Conservation (phyloP, 257 asterid species). For the Buddleja alternifolia region DNA sequence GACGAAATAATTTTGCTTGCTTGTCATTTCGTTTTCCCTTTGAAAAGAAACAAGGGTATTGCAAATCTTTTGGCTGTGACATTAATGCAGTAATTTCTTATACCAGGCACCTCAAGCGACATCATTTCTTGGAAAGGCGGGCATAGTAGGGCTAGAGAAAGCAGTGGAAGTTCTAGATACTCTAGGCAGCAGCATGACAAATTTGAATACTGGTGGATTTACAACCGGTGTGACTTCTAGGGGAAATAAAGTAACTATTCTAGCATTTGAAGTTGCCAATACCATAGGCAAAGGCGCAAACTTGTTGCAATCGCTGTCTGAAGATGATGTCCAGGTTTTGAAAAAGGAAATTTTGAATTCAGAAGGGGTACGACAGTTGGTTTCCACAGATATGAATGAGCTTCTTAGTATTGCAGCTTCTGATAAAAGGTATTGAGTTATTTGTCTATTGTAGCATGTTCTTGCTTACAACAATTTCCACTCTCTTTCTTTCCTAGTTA, state of each 20-base stretch:
- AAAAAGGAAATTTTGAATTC: constrained; percentile 83
- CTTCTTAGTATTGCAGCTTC: constrained; percentile 91
- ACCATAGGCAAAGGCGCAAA: constrained; percentile 89
- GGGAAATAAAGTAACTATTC: constrained; percentile 73
- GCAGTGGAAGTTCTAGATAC: constrained; percentile 98
- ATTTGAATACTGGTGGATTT: constrained; percentile 88
- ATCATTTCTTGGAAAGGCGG: constrained; percentile 97
- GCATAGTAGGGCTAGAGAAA: constrained; percentile 83
- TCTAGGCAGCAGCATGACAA: constrained; percentile 97
- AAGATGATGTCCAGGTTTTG: constrained; percentile 66
- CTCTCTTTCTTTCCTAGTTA: constrained; percentile 13
- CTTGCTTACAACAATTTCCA: constrained; percentile 1
- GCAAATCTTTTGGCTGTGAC: constrained; percentile 13
- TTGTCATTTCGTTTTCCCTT: not conserved
- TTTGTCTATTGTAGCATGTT: constrained; percentile 4
- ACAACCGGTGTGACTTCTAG: constrained; percentile 67
- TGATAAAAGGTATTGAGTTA: constrained; percentile 80
- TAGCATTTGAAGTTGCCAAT: constrained; percentile 97
- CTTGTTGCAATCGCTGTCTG: constrained; percentile 83
- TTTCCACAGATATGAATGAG: constrained; percentile 86
- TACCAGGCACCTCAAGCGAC: constrained; percentile 74
- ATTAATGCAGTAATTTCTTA: constrained; percentile 31
- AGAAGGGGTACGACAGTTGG: constrained; percentile 76
- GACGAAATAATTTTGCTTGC: not conserved
- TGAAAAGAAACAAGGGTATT: not conserved